Evolutionary conservation across 345 rosid species (phyloP), one percentile per base, ranked within the genome.

Genomic region (Eucalyptus sp.): DNA sequence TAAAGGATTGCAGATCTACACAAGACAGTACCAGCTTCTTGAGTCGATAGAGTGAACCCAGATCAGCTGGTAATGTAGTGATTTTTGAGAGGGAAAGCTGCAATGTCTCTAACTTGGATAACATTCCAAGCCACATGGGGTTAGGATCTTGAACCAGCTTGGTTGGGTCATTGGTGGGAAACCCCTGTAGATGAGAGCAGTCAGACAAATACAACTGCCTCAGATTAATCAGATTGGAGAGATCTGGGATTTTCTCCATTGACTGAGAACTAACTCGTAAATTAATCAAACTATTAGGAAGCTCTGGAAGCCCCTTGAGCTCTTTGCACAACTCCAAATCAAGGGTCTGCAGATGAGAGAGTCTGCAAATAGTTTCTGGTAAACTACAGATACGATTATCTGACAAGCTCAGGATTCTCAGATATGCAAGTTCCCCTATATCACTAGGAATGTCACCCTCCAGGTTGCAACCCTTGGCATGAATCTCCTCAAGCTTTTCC

Each of bases 11-110:
- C 22, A 89, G 88, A 80, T 89, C 88, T 17, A 89, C 76, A 44
- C 90, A 89, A 29, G 88, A 89, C 76, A 89, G 79, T 52, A 89
- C 90, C 50, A 89, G 88, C 5, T 89, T 89, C 86, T 86, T 89
- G 10, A 89, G 90, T 31, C 87, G 81, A 50, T 76, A 83, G 41
- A 87, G 89, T 12, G 58, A 83, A 64, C 80, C 31, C 51, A 89
- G 6, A 16, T 87, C 85, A 22, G 25, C 24, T 5, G 90, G 87
- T 16, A 89, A 52, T 12, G 84, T 83, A 13, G 89, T 87, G 31
- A 89, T 80, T 83, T 58, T 89, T 27, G 89, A 87, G 76, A 89
- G 86, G 16, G 89, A 89, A 14, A 89, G 60, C 84, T 89, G 90
- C 37, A 89, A 54, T 12, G 87, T 89, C 89, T 87, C 89, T 7